Evolutionary conservation across 495 filamentous ascomycete species (phyloP), one percentile per base, ranked within the genome.

Genomic region (Aspergillus incahuasiensis): DNA sequence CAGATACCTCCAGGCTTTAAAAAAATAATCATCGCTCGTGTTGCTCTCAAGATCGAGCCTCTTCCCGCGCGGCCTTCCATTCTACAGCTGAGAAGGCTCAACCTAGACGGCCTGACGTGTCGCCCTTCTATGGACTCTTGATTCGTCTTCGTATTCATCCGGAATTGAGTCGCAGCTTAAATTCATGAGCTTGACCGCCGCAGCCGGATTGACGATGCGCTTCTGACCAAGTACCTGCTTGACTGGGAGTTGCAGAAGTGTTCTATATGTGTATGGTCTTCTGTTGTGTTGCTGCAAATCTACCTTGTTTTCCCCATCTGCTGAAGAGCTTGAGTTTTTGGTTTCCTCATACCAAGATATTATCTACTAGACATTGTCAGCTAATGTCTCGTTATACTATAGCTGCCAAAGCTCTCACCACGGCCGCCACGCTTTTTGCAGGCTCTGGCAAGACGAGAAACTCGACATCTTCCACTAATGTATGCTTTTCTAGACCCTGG

Each of bases 351-450:
- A n/a, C n/a, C n/a, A n/a, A 42, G 19, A 25, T 24, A 16, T 44
- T 25, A 7, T 11, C 15, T 45, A 30, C 11, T 18, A 25, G 24
- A 2, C 6, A 5, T 44, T 56, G 24, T 41, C 47, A 24, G 44
- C 55, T 58, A 58, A 61, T 63, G 52, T 34, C 65, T 60, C 60
- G 60, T 38, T 54, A 56, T 42, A 56, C 57, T n/a, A 47, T 57
- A 40, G 61, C 62, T 52, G 55, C 64, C 20, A 53, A 63, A 41
- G 63, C 66, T 20, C 55, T 65, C 46, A 62, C 63, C n/a, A 71
- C 68, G 15, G 67, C 71, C 41, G 70, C 72, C 58, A 69, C 69
- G 40, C 64, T 74, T 44, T 77, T 74, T 59, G 69, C 70, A 45
- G 70, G 70, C 18, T 66, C 71, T 5, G 71, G 71, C 6, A 65